These are phyloP conservation scores for Geosmithia flava DNA, from an alignment of 2,329 filamentous ascomycete species.

Conservation along the genomic window DNA sequence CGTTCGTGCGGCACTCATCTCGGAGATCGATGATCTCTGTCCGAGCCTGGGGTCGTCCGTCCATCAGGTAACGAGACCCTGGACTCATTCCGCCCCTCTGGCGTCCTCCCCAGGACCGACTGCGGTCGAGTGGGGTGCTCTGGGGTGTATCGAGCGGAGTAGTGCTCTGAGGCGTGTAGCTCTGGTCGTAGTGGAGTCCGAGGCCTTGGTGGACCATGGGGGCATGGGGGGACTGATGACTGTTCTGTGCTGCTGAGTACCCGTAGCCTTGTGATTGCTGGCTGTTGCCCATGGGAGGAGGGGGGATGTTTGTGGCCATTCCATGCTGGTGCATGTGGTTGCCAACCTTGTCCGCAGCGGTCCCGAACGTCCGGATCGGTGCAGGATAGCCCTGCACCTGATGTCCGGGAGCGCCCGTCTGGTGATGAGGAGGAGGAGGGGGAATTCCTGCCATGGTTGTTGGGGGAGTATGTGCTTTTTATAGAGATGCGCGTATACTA, in stretches of 20 bases:
- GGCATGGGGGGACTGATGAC: too few relatives aligned
- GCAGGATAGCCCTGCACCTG: not conserved
- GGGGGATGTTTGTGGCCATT: not conserved
- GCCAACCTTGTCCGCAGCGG: too few relatives aligned
- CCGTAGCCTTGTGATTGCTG: too few relatives aligned
- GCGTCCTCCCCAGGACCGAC: not conserved
- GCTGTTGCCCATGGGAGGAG: conserved; percentile 3
- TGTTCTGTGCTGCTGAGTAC: too few relatives aligned
- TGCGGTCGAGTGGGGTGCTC: too few relatives aligned
- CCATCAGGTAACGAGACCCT: not conserved
- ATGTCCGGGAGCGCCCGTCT: too few relatives aligned
- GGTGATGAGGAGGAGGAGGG: not conserved
- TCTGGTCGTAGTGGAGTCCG: not conserved
- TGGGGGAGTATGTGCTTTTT: too few relatives aligned
- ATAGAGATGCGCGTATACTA: too few relatives aligned
- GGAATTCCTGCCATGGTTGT: not conserved
- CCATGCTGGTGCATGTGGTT: not conserved
- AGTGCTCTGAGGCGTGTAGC: not conserved
- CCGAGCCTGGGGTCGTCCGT: not conserved
- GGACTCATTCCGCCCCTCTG: not conserved
- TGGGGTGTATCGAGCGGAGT: not conserved
- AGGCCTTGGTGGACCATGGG: conserved; percentile 4
- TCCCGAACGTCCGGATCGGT: not conserved
- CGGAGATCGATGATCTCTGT: conserved; percentile 22
- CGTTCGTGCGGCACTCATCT: conserved; percentile 20